A percentile compares a stretch with the other conserved stretches of the same genome.
These are phyloP conservation scores for Leccinum barrowsii DNA, from an alignment of 768 basidiomycete species.

Conservation along the genomic window DNA sequence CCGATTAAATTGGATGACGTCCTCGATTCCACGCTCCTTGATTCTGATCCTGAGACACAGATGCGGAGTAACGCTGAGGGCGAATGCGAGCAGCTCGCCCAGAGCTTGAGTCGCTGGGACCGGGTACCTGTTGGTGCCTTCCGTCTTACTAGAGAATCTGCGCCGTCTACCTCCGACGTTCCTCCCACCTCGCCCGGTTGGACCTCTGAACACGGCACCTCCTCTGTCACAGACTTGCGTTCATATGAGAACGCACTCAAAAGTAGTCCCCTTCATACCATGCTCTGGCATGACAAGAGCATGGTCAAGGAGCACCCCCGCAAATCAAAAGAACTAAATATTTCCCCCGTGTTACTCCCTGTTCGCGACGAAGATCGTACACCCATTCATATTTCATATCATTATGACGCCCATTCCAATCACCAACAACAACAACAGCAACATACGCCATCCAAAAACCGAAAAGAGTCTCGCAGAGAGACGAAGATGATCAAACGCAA, in stretches of 20 bases:
- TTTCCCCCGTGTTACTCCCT: conserved; percentile 53
- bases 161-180: conserved; percentile 20
- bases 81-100: conserved; percentile 40
- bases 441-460: conserved; percentile 44
- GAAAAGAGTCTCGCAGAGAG: conserved; percentile 65
- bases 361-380: conserved; percentile 55
- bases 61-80: conserved; percentile 29
- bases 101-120: conserved; percentile 68
- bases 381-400: conserved; percentile 39
- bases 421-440: conserved; percentile 31
- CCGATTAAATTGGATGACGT: conserved; percentile 68
- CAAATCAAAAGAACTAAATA: conserved; percentile 34
- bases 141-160: conserved; percentile 52
- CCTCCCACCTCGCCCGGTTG: conserved; percentile 26
- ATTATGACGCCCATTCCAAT: conserved; percentile 34
- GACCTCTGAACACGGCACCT: conserved; percentile 25
- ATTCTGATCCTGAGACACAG: conserved; percentile 46
- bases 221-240: conserved; percentile 16
- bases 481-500: conserved; percentile 64
- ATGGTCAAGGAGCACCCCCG: conserved; percentile 17
- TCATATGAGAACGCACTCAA: conserved; percentile 44
- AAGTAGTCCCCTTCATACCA: conserved; percentile 51
- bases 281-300: conserved; percentile 46
- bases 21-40: conserved; percentile 68
- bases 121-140: conserved; percentile 70